These are phyloP conservation scores for Graphilbum ipis-grandicollis DNA, from an alignment of 2,329 filamentous ascomycete species.

Conservation along the genomic window DNA sequence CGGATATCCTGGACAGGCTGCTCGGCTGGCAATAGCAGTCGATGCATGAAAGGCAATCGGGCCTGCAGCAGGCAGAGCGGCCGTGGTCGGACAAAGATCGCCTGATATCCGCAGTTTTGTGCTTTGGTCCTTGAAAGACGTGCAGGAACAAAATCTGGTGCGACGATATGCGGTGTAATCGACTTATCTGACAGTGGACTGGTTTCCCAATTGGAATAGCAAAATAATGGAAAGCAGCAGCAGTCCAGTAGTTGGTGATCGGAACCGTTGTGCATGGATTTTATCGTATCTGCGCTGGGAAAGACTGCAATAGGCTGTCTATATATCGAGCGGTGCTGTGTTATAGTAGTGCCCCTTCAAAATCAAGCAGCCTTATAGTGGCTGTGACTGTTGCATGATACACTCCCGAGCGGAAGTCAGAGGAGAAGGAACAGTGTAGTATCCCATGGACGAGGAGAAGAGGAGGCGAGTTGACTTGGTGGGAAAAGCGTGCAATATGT, in stretches of 20 bases:
- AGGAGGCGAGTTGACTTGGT: background rate
- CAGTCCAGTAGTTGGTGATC: background rate
- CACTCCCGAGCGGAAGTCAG: background rate
- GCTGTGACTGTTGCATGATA: conserved; percentile 5
- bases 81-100: conserved; percentile 6
- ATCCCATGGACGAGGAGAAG: background rate
- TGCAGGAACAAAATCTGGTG: conserved; percentile 4
- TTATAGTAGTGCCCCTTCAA: conserved; percentile 1
- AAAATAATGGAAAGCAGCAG: background rate
- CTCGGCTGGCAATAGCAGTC: conserved; percentile 10
- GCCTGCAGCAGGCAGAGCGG: conserved; percentile 1
- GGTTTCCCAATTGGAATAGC: too few species aligned
- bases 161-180: background rate
- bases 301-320: background rate
- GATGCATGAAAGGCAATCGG: conserved; percentile 16
- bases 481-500: background rate
- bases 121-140: conserved; percentile 6
- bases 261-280: background rate
- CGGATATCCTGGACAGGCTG: conserved; percentile 15
- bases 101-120: conserved; percentile 4
- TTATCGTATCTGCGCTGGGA: background rate
- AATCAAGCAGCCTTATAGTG: conserved; percentile 3
- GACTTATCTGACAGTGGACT: too few species aligned
- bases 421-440: background rate
- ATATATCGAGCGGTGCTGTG: background rate